Base-by-base conservation (phyloP, 2,329 filamentous ascomycete species). In the Sclerotinia subarctica region DNA sequence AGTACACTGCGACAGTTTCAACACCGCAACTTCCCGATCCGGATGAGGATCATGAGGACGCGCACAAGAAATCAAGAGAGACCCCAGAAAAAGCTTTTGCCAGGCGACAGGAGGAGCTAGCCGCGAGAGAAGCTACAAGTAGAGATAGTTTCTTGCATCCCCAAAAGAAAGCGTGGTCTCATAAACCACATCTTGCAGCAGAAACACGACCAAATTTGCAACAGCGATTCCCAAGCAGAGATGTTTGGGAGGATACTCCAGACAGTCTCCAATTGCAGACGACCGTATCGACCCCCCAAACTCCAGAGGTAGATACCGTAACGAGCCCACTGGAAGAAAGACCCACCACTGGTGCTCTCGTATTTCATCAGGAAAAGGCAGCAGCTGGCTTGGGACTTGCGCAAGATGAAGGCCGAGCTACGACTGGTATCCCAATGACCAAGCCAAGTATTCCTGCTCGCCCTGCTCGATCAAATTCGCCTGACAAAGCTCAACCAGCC, bases 191-290 rank as follows among this genome's bases (percentile, higher is more conserved):
- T 74, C 79, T 88, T 21, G 77, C 80, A 10, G 79, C 84, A 58
- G 83, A 86, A 52, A 78, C 79, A 17, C 82, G 89, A 29, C 86
- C 89, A 6, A 82, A 81, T 21, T 77, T 85, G 73, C 82, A 87
- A 68, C 88, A 89, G 64, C 88, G 93, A 17, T 98, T 98, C 78
- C 94, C 94, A 0, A 97, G 94, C 77, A 88, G 88, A 66, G 94
- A 98, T 79, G 88, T 97, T 53, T 97, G 94, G 94, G 94, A 98
- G 80, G 94, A 98, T 78, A 89, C 87, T 0, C 94, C 94, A 1
- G 93, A 96, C 74, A 94, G 92, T 75, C 85, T 91, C 68, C 85
- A 90, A 71, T 85, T 96, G 26, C 88, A 93, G 75, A 91, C 94
- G 0, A 94, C 90, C 0, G 88, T 96, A 62, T 83, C 79, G 53